Evolutionary conservation across 208 protist species (phyloP).

Genomic region (Wallacemonas collosoma): DNA sequence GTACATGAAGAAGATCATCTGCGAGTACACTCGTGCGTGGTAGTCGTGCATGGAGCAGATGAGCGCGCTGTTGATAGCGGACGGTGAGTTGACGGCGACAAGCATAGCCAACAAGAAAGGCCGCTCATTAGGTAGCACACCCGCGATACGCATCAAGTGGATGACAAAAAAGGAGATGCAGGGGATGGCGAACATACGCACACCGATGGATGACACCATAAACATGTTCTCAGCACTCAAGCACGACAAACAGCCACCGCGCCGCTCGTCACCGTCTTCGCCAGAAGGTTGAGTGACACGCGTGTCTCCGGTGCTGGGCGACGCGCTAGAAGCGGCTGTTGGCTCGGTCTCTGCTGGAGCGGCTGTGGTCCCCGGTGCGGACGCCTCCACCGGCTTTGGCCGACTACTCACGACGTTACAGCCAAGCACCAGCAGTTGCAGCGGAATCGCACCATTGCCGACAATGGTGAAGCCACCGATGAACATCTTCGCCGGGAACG

Average conservation of each 20-base stretch:
- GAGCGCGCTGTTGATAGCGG: slow-evolving; percentile 35
- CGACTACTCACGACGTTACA: slow-evolving; percentile 39
- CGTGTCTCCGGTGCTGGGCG: too few species aligned
- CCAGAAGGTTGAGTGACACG: neutral
- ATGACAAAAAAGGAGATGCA: slow-evolving; percentile 35
- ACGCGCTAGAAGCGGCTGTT: too few species aligned
- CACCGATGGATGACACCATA: slow-evolving; percentile 6
- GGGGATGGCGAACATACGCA: slow-evolving; percentile 26
- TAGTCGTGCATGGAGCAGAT: slow-evolving; percentile 43
- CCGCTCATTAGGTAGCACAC: slow-evolving; percentile 21
- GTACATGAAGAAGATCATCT: slow-evolving; percentile 44
- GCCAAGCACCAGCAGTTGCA: slow-evolving; percentile 66
- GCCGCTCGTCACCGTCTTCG: slow-evolving; percentile 13
- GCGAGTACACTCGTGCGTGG: slow-evolving; percentile 29
- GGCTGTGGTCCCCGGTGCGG: neutral
- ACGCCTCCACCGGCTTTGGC: slow-evolving; percentile 14
- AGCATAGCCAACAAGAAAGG: slow-evolving; percentile 39
- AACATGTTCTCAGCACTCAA: slow-evolving; percentile 10
- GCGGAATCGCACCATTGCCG: slow-evolving; percentile 57
- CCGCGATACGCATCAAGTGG: slow-evolving; percentile 19
- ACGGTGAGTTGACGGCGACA: slow-evolving; percentile 31
- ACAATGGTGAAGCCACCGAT: slow-evolving; percentile 59
- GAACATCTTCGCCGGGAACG: slow-evolving; percentile 36
- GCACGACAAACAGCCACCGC: neutral
- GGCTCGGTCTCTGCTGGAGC: slow-evolving; percentile 1